Percentiles rank a stretch among this genome's conserved stretches.
Evolutionary conservation across 257 asterid genomes (phyloP).

Genomic region (Cordia subcordata): DNA sequence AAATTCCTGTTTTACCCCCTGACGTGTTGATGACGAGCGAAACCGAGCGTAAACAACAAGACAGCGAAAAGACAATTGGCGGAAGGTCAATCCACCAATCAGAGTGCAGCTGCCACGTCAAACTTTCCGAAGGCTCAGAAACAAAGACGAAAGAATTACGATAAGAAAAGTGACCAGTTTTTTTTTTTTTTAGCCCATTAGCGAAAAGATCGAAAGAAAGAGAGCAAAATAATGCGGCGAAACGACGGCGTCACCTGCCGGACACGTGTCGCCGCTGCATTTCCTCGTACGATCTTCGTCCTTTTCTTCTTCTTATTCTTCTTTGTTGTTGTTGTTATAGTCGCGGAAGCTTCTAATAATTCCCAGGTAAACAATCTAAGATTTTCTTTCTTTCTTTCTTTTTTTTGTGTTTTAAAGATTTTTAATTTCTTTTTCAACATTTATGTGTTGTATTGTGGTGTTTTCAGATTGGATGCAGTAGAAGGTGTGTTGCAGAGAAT

Average conservation of each 20-base stretch:
- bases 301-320: too few species aligned
- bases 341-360: constrained; percentile 41
- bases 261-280: constrained; percentile 28
- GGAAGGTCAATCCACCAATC: background rate
- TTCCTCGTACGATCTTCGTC: constrained; percentile 15
- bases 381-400: background rate
- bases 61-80: background rate
- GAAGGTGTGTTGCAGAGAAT: constrained; percentile 59
- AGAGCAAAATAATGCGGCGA: constrained; percentile 10
- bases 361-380: constrained; percentile 33
- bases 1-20: background rate
- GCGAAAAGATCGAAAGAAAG: background rate
- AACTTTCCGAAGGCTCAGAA: background rate
- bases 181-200: too few species aligned
- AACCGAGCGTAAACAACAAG: background rate
- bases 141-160: background rate
- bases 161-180: background rate
- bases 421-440: background rate
- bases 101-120: constrained; percentile 2
- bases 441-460: constrained; percentile 9
- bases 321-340: constrained; percentile 15
- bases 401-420: background rate
- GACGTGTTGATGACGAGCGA: background rate
- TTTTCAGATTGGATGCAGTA: constrained; percentile 60
- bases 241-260: background rate